Conservation (phyloP, 176 grass and related monocot genomes). For the Musa schizocarpa region DNA sequence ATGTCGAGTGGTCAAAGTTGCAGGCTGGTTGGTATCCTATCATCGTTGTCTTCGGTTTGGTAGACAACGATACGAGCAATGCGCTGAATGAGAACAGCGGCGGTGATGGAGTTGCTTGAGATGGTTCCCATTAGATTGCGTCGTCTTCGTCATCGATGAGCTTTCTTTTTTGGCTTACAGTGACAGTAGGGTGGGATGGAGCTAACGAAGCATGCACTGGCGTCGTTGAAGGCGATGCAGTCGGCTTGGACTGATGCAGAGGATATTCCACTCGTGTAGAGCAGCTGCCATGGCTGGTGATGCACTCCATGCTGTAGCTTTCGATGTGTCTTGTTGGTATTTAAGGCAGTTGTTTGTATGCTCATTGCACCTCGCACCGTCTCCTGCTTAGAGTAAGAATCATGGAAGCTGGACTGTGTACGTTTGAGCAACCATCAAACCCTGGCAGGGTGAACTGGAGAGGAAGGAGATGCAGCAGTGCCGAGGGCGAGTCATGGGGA, state of each 20-base stretch:
- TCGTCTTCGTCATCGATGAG: too few species aligned
- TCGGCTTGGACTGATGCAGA: not conserved
- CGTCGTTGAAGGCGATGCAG: not conserved
- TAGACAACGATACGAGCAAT: too few species aligned
- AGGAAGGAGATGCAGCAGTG: not conserved
- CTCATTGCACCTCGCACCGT: too few species aligned
- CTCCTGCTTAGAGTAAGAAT: too few species aligned
- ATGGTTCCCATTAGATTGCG: too few species aligned
- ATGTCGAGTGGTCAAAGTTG: too few species aligned
- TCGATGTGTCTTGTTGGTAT: not conserved
- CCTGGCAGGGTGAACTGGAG: not conserved
- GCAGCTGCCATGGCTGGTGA: constrained; percentile 4
- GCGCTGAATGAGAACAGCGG: too few species aligned
- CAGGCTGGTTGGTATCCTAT: too few species aligned
- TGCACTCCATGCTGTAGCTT: not conserved
- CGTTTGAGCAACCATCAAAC: not conserved
- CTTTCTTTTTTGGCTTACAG: not conserved
- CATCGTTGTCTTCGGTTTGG: too few species aligned
- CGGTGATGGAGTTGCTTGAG: too few species aligned
- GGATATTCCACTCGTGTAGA: not conserved
- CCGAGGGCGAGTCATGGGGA: not conserved
- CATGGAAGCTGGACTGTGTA: too few species aligned
- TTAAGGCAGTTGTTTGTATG: too few species aligned
- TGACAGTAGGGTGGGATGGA: not conserved
- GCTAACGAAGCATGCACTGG: not conserved